A percentile compares a stretch with the other conserved stretches of the same genome.
Conservation (phyloP, 106 monocot species). For the Phalaenopsis equestris region DNA sequence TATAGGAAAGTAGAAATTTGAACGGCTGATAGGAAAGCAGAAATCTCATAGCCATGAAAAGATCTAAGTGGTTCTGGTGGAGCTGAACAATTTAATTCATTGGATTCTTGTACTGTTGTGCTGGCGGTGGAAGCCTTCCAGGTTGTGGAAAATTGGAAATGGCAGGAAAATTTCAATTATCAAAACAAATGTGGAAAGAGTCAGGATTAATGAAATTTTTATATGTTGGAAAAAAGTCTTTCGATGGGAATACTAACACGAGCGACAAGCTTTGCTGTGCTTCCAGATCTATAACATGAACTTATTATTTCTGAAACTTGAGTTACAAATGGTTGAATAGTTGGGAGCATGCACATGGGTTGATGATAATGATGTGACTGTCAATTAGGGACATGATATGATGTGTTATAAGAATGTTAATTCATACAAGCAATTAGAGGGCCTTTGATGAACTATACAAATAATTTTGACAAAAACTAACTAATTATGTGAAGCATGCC, state of each 20-base stretch:
- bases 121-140: background rate
- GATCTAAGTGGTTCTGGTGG: background rate
- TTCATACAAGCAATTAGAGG: background rate
- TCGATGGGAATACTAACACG: background rate
- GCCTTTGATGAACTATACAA: background rate
- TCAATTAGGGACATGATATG: background rate
- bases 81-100: background rate
- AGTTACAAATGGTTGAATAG: background rate
- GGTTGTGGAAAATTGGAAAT: background rate
- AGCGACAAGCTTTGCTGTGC: background rate
- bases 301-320: background rate
- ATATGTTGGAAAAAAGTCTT: background rate
- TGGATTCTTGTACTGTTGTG: background rate
- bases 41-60: background rate
- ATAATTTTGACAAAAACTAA: background rate
- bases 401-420: background rate
- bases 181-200: background rate
- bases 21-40: background rate
- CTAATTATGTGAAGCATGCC: background rate
- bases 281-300: constrained; percentile 7
- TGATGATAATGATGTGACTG: background rate
- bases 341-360: constrained; percentile 8
- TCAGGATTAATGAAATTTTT: background rate
- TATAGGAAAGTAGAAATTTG: background rate
- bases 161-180: background rate